Conservation (phyloP, 148 eudicot species). For the Cornus kousa region DNA sequence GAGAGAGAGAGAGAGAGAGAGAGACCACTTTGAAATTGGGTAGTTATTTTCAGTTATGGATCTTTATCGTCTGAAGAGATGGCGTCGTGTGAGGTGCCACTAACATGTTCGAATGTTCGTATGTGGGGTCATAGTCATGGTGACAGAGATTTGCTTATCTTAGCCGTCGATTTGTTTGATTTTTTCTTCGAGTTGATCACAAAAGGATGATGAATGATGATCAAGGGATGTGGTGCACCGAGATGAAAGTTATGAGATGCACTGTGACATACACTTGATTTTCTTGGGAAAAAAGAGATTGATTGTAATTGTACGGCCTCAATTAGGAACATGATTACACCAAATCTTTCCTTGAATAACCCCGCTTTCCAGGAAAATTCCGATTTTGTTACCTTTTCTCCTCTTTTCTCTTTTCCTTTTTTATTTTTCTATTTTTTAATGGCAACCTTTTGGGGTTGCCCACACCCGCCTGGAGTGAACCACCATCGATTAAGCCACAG, state of each 20-base stretch:
- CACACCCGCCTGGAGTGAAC: too few relatives aligned
- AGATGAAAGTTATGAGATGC: background rate
- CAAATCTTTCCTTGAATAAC: background rate
- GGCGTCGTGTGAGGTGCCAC: background rate
- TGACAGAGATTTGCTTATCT: background rate
- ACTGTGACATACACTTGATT: background rate
- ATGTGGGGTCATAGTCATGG: background rate
- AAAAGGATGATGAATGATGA: too few relatives aligned
- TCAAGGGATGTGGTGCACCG: background rate
- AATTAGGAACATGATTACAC: background rate
- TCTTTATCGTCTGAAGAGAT: background rate
- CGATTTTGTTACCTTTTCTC: too few relatives aligned
- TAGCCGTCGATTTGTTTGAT: background rate
- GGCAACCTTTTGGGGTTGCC: too few relatives aligned
- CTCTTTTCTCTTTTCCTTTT: too few relatives aligned
- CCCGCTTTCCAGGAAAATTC: background rate
- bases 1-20: conserved; percentile 1
- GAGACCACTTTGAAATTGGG: conserved; percentile 17
- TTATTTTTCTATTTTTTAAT: too few relatives aligned
- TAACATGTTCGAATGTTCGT: background rate
- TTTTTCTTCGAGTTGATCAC: too few relatives aligned
- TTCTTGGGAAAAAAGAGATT: background rate
- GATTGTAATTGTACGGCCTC: background rate
- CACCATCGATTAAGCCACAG: too few relatives aligned
- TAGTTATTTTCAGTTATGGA: conserved; percentile 39